These are phyloP conservation scores for Selaginella tamariscina DNA, from an alignment of 75 land plant species.

Conservation along the genomic window DNA sequence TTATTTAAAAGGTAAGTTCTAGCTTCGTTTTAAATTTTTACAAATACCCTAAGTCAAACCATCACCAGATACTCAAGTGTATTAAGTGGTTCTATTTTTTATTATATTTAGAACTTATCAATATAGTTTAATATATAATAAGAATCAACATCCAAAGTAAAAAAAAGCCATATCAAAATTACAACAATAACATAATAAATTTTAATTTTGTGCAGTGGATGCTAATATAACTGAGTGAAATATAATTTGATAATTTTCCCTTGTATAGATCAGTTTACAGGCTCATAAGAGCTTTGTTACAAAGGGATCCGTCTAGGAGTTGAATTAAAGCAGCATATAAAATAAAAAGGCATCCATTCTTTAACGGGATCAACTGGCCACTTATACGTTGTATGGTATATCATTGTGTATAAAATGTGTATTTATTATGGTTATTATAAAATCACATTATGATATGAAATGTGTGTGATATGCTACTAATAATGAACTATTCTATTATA, in stretches of 20 bases:
- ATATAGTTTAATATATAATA: no score
- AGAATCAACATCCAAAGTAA: no score
- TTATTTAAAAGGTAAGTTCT: no score
- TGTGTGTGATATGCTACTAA: background rate
- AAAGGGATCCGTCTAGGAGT: conserved; percentile 47
- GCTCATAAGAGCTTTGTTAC: conserved; percentile 43
- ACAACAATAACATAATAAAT: no score
- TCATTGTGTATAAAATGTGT: background rate
- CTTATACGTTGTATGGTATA: conserved; percentile 80
- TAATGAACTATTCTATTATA: conserved; percentile 17
- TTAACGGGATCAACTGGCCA: conserved; percentile 83
- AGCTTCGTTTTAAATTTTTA: no score
- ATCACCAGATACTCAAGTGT: no score
- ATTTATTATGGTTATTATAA: background rate
- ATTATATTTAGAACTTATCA: no score
- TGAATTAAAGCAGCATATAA: conserved; percentile 51
- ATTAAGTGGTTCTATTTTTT: no score
- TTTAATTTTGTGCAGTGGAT: no score
- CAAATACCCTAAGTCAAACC: no score
- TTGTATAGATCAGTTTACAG: conserved; percentile 55
- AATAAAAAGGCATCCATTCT: conserved; percentile 61
- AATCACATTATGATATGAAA: background rate
- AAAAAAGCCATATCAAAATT: no score
- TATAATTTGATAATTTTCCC: background rate
- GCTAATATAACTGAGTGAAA: no score